Percentiles rank a stretch among this genome's conserved stretches.
Evolutionary conservation across 1,139 yeast species (phyloP).

Genomic region (Blastobotrys arbuscula): DNA sequence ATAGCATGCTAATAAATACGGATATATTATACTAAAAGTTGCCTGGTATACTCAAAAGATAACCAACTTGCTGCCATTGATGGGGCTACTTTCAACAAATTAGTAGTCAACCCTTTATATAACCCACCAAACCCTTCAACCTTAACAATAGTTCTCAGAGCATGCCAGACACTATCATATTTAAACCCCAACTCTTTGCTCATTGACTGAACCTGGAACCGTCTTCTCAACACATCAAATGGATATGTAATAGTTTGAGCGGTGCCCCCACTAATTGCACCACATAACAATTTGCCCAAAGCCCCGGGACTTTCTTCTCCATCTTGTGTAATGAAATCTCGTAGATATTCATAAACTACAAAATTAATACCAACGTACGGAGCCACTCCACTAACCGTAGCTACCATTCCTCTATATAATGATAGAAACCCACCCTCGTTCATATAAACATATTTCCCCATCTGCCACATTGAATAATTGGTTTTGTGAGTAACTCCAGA

Average conservation of each 20-base stretch:
- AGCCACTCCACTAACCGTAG: conserved; percentile 90
- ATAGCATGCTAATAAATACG: too few species aligned
- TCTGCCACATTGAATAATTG: conserved; percentile 48
- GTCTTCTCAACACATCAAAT: conserved; percentile 75
- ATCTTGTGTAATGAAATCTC: conserved; percentile 44
- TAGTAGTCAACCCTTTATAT: conserved; percentile 84
- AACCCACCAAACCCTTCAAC: conserved; percentile 77
- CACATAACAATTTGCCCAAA: conserved; percentile 60
- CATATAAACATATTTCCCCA: conserved; percentile 53
- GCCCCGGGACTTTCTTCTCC: conserved; percentile 35
- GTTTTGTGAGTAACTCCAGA: conserved; percentile 27
- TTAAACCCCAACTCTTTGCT: conserved; percentile 58
- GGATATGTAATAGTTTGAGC: conserved; percentile 83
- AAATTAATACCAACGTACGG: conserved; percentile 94
- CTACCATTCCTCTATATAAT: conserved; percentile 76
- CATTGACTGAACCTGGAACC: conserved; percentile 90
- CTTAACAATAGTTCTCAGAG: conserved; percentile 58
- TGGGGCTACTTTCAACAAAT: conserved; percentile 84
- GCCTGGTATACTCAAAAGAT: conserved; percentile 66
- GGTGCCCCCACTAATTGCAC: conserved; percentile 85
- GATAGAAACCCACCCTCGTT: conserved; percentile 81
- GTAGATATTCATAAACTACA: conserved; percentile 76
- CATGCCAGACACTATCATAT: conserved; percentile 67
- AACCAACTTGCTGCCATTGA: conserved; percentile 96
- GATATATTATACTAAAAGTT: too few species aligned